Evolutionary conservation across 2,329 filamentous ascomycete genomes (phyloP), one percentile per base, ranked within the genome.

Genomic region (Shiraia bambusicola): DNA sequence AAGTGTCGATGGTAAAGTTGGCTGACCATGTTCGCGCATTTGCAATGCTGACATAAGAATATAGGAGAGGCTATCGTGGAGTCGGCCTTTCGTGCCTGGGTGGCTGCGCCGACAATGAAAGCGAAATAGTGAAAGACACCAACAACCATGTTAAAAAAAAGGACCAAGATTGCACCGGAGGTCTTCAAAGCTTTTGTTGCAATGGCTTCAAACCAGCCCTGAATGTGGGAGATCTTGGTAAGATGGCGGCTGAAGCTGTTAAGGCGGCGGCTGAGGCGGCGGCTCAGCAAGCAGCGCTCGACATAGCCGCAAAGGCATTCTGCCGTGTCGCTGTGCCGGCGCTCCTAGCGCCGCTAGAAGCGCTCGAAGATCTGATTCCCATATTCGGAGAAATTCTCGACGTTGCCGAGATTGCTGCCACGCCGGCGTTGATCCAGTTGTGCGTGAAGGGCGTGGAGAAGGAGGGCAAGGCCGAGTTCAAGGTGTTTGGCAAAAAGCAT

Each of bases 291-390:
- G 48, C 50, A 11, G 65, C 64, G 4, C 42, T 67, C 0, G 66
- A 69, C 28, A 40, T 68, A 27, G 66, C 66, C 10, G 64, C 66
- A 1, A 69, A 64, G 32, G 63, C 57, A 1, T 67, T 69, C 35
- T 70, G 65, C 43, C 35, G 65, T 12, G 37, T 67, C 17, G 65
- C 65, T 3, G 56, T 70, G 6, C 58, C 64, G 2, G 67, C 63
- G 16, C 30, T 59, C 28, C 60, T 25, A 53, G 35, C 43, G 30
- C 49, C 51, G 7, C 42, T 54, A 6, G 40, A 14, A 10, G 12
- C 41, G 13, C 28, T 30, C 6, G 28, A 30, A 13, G 28, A 30
- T 30, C 28, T 30, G 6, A 45, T 45, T 10, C 42, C 42, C 2
- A 24, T 45, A n/a, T 35, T 50, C 17, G 48, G 50, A 19, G 41